Conservation (phyloP, 257 asterid species). For the Cynanchum wilfordii region DNA sequence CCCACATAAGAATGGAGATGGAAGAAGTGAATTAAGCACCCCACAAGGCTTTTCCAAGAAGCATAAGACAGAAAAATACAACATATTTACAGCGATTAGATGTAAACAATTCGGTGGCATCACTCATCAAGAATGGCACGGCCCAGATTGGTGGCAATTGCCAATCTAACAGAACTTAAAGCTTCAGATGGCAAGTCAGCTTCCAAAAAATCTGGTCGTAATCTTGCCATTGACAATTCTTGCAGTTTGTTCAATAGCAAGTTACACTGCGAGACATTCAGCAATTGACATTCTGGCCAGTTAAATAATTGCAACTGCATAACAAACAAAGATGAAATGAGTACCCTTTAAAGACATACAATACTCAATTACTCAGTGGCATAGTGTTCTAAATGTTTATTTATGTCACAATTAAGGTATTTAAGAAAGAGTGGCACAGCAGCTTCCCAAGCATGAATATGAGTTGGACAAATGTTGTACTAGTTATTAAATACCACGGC, state of each 20-base stretch:
- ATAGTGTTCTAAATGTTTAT: too few species aligned
- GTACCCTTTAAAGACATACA: neutral
- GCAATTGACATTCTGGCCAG: slow-evolving; percentile 66
- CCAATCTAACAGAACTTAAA: slow-evolving; percentile 67
- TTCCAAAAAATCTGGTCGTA: slow-evolving; percentile 67
- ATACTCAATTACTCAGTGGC: too few species aligned
- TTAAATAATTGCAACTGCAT: slow-evolving; percentile 73
- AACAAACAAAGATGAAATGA: neutral
- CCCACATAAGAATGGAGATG: neutral
- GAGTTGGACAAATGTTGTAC: neutral
- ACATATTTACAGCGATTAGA: neutral
- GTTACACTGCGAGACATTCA: slow-evolving; percentile 69
- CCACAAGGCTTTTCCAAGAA: neutral
- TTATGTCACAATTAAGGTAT: neutral
- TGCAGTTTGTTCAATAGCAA: slow-evolving; percentile 73
- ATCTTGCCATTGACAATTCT: slow-evolving; percentile 73
- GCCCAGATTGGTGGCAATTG: slow-evolving; percentile 80
- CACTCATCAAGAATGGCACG: slow-evolving; percentile 82
- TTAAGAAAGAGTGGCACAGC: neutral
- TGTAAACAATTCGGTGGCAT: slow-evolving; percentile 1
- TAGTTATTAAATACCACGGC: neutral
- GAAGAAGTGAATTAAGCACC: neutral
- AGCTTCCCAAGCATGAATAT: neutral
- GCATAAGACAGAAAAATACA: neutral
- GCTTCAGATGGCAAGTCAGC: slow-evolving; percentile 75